A percentile compares a stretch with the other conserved stretches of the same genome.
Conservation (phyloP, 1,139 yeast species). For the Yarrowia galli region DNA sequence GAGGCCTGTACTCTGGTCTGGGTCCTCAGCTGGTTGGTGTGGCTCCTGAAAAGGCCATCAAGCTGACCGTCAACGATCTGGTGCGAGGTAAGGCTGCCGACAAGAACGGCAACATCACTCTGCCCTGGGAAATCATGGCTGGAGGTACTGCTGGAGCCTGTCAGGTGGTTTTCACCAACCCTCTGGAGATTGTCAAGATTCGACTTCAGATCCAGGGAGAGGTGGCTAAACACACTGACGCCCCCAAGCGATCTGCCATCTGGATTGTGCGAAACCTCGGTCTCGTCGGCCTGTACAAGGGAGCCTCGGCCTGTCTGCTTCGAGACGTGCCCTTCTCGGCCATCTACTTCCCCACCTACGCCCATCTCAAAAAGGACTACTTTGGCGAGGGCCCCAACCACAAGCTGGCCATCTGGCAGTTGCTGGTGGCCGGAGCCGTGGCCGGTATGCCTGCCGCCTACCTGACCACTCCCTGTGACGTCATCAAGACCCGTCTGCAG, state of each 20-base stretch:
- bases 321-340: conserved; percentile 98
- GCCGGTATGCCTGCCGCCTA: conserved; percentile 99
- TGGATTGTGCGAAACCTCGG: conserved; percentile 83
- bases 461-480: conserved; percentile 95
- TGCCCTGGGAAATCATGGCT: conserved; percentile 79
- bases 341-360: conserved; percentile 96
- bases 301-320: conserved; percentile 87
- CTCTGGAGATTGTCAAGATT: conserved; percentile 93
- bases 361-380: conserved; percentile 82
- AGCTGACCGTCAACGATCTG: conserved; percentile 90
- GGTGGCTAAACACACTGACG: conserved; percentile 56
- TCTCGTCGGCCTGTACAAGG: conserved; percentile 84
- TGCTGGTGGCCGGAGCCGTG: conserved; percentile 86
- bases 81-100: conserved; percentile 77
- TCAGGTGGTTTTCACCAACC: conserved; percentile 95
- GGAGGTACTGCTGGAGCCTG: conserved; percentile 97
- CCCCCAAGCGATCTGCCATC: conserved; percentile 63
- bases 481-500: conserved; percentile 93
- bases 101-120: conserved; percentile 61
- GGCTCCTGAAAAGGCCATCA: conserved; percentile 98
- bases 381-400: conserved; percentile 82
- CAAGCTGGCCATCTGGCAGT: conserved; percentile 77
- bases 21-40: conserved; percentile 96
- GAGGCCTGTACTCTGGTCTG: conserved; percentile 92
- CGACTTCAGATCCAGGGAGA: conserved; percentile 95